These are phyloP conservation scores for Suhomyces yuchorum DNA, from an alignment of 1,139 yeast species.

Conservation along the genomic window DNA sequence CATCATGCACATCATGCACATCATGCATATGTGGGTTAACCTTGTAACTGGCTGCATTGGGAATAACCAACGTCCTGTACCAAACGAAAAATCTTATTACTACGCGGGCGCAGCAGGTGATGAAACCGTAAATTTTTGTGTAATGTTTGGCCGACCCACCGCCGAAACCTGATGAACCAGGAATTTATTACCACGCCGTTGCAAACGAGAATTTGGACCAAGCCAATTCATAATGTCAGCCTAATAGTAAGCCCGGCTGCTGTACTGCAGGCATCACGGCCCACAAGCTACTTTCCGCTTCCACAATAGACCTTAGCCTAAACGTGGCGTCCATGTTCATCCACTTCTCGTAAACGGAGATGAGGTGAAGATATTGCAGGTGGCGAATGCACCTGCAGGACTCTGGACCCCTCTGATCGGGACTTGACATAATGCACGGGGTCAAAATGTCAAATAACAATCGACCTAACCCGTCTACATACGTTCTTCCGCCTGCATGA, in stretches of 20 bases:
- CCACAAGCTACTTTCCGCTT: neutral
- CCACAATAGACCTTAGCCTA: neutral
- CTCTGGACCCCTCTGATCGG: conserved; percentile 6
- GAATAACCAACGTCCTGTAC: neutral
- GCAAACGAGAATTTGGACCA: neutral
- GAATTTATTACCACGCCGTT: neutral
- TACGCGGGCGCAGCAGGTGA: neutral
- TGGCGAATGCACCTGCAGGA: neutral
- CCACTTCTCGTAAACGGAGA: neutral
- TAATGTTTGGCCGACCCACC: conserved; percentile 7
- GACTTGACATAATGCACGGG: conserved; percentile 8
- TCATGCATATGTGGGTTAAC: conserved; percentile 1
- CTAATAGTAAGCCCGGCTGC: neutral
- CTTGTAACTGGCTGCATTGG: conserved; percentile 4
- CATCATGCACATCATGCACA: neutral
- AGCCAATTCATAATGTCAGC: neutral
- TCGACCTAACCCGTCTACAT: neutral
- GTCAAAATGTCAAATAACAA: conserved; percentile 9
- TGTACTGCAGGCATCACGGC: neutral
- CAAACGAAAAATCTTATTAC: neutral
- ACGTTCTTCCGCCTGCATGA: conserved; percentile 1
- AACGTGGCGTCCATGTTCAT: neutral
- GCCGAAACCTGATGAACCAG: conserved; percentile 4
- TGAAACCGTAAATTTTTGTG: conserved; percentile 3
- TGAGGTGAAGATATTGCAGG: neutral